Percentiles rank a stretch among this genome's conserved stretches.
These are phyloP conservation scores for Myriosclerotinia curreyana DNA, from an alignment of 2,329 filamentous ascomycete species.

Conservation along the genomic window DNA sequence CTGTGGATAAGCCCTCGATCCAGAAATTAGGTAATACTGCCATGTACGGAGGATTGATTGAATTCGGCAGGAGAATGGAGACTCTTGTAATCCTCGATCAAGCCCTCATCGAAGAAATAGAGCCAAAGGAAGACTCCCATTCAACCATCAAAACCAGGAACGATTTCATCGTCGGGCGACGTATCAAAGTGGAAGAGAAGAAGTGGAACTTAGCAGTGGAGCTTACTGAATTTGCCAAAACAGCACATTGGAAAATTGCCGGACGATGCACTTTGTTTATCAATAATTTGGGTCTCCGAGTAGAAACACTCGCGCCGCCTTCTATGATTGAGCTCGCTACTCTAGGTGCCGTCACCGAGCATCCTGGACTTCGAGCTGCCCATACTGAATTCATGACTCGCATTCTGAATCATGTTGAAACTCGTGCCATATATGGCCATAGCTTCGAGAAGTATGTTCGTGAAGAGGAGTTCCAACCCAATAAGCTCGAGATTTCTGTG, in stretches of 20 bases:
- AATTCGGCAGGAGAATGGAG: slow-evolving; percentile 87
- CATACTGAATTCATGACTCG: slow-evolving; percentile 75
- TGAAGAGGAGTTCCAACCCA: slow-evolving; percentile 73
- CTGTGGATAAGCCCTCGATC: slow-evolving; percentile 90
- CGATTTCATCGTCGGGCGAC: slow-evolving; percentile 70
- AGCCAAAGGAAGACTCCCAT: slow-evolving; percentile 29
- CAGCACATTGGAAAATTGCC: slow-evolving; percentile 95
- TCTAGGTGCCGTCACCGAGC: slow-evolving; percentile 80
- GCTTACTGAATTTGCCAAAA: slow-evolving; percentile 70
- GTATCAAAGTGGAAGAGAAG: slow-evolving; percentile 74
- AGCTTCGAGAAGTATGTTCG: slow-evolving; percentile 83
- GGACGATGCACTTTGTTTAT: slow-evolving; percentile 87
- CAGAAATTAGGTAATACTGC: slow-evolving; percentile 82
- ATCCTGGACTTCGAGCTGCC: slow-evolving; percentile 77
- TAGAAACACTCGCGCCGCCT: slow-evolving; percentile 78
- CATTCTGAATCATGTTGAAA: slow-evolving; percentile 81
- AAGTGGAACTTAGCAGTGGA: slow-evolving; percentile 80
- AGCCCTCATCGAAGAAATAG: slow-evolving; percentile 55
- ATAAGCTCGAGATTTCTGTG: slow-evolving; percentile 72
- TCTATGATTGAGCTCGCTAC: slow-evolving; percentile 81
- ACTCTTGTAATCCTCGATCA: slow-evolving; percentile 79
- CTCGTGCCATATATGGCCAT: slow-evolving; percentile 80
- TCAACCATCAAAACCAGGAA: slow-evolving; percentile 63
- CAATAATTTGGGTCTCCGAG: slow-evolving; percentile 85
- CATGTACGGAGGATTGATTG: slow-evolving; percentile 74